Evolutionary conservation across 1,284 basidiomycete species (phyloP).

Genomic region (Sanghuangporus weigelae): DNA sequence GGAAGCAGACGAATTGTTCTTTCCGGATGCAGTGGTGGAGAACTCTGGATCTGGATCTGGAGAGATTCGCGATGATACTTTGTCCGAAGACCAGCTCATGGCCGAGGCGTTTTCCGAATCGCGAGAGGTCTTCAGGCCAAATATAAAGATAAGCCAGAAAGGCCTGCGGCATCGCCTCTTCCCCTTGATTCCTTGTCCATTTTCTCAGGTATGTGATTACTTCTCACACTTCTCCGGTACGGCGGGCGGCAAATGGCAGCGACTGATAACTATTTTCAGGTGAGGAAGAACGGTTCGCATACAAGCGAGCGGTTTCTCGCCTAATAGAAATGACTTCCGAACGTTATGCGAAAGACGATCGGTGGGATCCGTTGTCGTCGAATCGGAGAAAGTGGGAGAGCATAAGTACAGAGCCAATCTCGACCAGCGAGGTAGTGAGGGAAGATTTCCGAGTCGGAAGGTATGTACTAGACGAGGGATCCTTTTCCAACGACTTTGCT

Average conservation of each 20-base stretch:
- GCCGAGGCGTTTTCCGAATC: constrained; percentile 58
- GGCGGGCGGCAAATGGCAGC: neutral
- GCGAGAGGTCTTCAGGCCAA: constrained; percentile 52
- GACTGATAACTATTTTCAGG: constrained; percentile 27
- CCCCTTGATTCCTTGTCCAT: constrained; percentile 49
- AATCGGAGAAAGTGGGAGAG: constrained; percentile 36
- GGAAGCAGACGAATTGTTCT: constrained; percentile 51
- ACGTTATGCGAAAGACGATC: constrained; percentile 38
- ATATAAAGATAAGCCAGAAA: constrained; percentile 41
- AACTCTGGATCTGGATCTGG: constrained; percentile 17
- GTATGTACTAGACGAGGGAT: neutral
- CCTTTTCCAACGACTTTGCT: neutral
- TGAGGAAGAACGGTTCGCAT: constrained; percentile 65
- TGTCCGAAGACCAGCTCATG: constrained; percentile 45
- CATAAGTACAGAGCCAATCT: neutral
- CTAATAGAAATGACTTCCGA: constrained; percentile 61
- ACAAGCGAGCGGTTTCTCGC: constrained; percentile 63
- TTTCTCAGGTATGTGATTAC: constrained; percentile 45
- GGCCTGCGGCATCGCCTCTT: constrained; percentile 26
- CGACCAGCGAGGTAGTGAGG: neutral
- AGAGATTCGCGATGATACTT: constrained; percentile 17
- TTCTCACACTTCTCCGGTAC: neutral
- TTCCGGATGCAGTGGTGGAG: constrained; percentile 41
- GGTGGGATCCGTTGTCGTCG: constrained; percentile 40
- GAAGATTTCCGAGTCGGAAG: neutral